Conservation (phyloP, 2,329 filamentous ascomycete species). For the Emergomyces orientalis region DNA sequence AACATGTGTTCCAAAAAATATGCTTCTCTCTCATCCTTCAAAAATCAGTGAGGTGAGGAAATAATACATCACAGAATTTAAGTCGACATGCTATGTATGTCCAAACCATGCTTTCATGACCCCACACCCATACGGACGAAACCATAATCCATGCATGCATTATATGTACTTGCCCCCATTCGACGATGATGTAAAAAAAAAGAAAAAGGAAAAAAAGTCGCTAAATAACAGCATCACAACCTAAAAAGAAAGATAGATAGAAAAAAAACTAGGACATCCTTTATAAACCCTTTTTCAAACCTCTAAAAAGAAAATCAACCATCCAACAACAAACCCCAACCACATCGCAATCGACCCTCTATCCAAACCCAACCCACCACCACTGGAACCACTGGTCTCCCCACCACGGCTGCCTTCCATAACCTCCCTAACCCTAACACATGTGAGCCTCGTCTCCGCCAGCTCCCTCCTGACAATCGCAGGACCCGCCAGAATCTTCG, state of each 20-base stretch:
- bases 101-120: not conserved
- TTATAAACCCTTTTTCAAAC: not conserved
- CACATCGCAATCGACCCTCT: not conserved
- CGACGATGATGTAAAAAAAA: not conserved
- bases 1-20: too few species aligned
- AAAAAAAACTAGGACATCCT: not conserved
- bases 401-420: constrained; percentile 1
- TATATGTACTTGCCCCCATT: not conserved
- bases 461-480: constrained; percentile 2
- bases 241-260: not conserved
- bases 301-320: not conserved
- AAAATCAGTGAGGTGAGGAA: too few species aligned
- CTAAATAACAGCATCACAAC: not conserved
- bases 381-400: not conserved
- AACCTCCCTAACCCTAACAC: constrained; percentile 7
- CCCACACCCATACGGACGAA: too few species aligned
- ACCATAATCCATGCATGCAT: not conserved
- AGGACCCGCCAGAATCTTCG: not conserved
- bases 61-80: too few species aligned
- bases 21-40: too few species aligned
- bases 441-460: constrained; percentile 6
- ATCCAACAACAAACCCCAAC: not conserved
- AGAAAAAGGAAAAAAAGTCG: not conserved
- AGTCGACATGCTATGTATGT: not conserved
- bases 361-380: not conserved